phyloP scores from a whole-genome alignment of 345 rosid species.

The Angophora floribunda region DNA sequence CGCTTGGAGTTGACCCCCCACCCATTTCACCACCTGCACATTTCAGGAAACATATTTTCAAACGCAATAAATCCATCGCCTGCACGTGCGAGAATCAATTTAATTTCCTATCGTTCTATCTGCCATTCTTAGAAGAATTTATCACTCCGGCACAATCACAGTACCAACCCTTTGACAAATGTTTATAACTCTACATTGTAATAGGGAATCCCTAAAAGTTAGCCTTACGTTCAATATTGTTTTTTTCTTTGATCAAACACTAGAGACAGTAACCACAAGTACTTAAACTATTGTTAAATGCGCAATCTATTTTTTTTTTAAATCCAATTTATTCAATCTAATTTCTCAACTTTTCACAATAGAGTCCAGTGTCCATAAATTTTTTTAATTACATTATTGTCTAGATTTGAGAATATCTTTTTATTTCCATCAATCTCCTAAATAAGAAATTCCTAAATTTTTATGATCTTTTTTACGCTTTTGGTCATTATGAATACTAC shows the following conservation, averaged over 20 bases:
- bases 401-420: not conserved
- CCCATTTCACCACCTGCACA: slow-evolving; percentile 12
- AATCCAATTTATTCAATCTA: not conserved
- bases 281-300: not conserved
- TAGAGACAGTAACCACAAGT: not conserved
- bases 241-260: not conserved
- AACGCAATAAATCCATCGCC: not conserved
- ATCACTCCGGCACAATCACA: not conserved
- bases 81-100: not conserved
- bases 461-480: not conserved
- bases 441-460: not conserved
- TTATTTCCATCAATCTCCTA: not conserved
- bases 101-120: not conserved
- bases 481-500: not conserved
- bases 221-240: not conserved
- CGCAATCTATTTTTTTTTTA: not conserved
- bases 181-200: not conserved
- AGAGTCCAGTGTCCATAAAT: not conserved
- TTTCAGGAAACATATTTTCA: not conserved
- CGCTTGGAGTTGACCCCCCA: slow-evolving; percentile 2
- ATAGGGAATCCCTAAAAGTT: not conserved
- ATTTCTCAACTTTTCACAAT: not conserved
- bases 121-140: not conserved
- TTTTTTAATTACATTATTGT: not conserved
- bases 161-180: not conserved